Evolutionary conservation across 1,284 basidiomycete genomes (phyloP).

Genomic region (Papiliotrema fonsecae): DNA sequence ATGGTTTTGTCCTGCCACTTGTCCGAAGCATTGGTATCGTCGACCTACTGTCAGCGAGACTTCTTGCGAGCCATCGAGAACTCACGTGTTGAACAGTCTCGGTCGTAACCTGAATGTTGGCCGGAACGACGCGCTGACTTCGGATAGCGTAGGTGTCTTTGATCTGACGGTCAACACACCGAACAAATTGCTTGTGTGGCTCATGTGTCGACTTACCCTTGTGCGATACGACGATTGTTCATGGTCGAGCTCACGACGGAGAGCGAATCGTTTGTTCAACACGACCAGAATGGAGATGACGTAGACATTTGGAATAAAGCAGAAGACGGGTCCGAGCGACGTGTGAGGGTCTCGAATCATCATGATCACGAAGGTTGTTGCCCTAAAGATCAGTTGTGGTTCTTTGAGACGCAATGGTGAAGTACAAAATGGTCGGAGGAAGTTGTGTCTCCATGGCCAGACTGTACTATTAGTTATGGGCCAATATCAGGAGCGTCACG

Average conservation of each 20-base stretch:
- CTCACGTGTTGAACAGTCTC: constrained; percentile 5
- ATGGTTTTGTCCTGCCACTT: too few relatives aligned
- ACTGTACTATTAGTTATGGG: too few relatives aligned
- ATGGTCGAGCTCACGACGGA: not conserved
- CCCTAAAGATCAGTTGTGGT: not conserved
- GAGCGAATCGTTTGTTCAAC: constrained; percentile 3
- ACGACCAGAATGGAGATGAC: not conserved
- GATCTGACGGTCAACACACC: not conserved
- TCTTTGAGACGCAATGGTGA: not conserved
- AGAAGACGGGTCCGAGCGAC: constrained; percentile 1
- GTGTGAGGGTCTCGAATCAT: not conserved
- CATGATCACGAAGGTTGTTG: constrained; percentile 1
- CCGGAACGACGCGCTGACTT: not conserved
- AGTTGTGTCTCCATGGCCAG: constrained; percentile 8
- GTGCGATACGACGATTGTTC: not conserved
- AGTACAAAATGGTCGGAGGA: constrained; percentile 5
- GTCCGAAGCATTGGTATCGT: too few relatives aligned
- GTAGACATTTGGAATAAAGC: constrained; percentile 2
- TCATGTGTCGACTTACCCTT: not conserved
- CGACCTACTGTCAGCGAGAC: too few relatives aligned
- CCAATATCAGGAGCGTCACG: not conserved
- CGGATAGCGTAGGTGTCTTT: constrained; percentile 2
- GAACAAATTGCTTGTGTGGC: too few relatives aligned
- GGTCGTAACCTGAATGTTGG: constrained; percentile 5
- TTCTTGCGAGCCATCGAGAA: too few relatives aligned